Conservation (phyloP, 1,284 basidiomycete genomes). For the Anthracocystis walkeri region DNA sequence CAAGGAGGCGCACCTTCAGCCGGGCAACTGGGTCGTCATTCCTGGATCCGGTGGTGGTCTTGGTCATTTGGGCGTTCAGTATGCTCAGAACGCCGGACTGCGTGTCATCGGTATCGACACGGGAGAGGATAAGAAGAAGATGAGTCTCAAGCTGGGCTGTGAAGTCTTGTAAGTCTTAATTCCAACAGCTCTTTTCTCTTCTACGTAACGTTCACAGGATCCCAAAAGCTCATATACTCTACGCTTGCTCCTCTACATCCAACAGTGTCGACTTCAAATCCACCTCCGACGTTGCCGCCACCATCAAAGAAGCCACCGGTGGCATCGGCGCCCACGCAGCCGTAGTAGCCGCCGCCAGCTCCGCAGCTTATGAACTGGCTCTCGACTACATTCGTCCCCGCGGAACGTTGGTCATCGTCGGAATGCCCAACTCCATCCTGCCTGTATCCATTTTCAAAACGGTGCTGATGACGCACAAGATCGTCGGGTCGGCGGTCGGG, state of each 20-base stretch:
- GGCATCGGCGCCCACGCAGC: conserved; percentile 80
- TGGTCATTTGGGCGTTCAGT: conserved; percentile 70
- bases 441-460: conserved; percentile 80
- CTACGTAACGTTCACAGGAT: accelerated
- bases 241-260: no score
- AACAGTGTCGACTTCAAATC: conserved; percentile 79
- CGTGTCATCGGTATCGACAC: conserved; percentile 84
- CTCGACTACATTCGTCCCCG: conserved; percentile 74
- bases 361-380: conserved; percentile 77
- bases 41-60: conserved; percentile 79
- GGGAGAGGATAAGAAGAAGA: conserved; percentile 79
- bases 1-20: conserved; percentile 76
- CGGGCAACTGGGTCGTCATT: conserved; percentile 84
- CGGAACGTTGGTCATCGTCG: conserved; percentile 80
- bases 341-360: conserved; percentile 68
- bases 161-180: conserved; percentile 73
- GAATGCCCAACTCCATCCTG: conserved; percentile 76
- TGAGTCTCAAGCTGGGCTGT: conserved; percentile 80
- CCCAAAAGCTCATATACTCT: background rate
- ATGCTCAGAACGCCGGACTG: conserved; percentile 69
- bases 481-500: conserved; percentile 82
- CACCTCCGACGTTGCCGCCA: conserved; percentile 74
- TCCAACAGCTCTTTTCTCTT: background rate
- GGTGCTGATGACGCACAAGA: conserved; percentile 74
- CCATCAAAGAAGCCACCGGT: conserved; percentile 75